These are phyloP conservation scores for Vaccinium macrocarpon DNA, from an alignment of 148 eudicot species.

Conservation along the genomic window DNA sequence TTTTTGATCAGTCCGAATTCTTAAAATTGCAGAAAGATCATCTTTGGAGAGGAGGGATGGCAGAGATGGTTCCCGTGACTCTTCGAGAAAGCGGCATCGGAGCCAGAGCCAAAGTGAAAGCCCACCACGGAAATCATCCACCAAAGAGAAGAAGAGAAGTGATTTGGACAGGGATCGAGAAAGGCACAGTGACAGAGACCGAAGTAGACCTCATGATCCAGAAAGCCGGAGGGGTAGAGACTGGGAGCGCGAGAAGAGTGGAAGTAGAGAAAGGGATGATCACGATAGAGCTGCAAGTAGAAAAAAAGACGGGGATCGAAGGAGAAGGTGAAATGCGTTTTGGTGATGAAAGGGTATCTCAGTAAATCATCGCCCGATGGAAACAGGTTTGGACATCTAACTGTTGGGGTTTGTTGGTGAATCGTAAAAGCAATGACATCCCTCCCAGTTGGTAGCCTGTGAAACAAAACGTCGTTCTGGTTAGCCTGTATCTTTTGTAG, in stretches of 20 bases:
- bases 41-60: conserved; percentile 51
- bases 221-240: conserved; percentile 40
- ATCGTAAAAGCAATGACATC: background rate
- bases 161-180: conserved; percentile 35
- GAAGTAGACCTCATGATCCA: conserved; percentile 39
- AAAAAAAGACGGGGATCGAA: conserved; percentile 61
- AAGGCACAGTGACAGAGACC: conserved; percentile 32
- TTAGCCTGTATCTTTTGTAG: background rate
- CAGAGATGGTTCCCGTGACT: conserved; percentile 53
- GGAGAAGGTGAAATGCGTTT: conserved; percentile 50
- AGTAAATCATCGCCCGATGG: background rate
- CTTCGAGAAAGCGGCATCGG: conserved; percentile 61
- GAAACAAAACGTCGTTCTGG: background rate
- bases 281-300: conserved; percentile 43
- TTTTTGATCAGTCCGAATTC: background rate
- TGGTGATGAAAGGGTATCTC: background rate
- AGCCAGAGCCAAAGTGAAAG: conserved; percentile 64
- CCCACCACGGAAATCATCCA: conserved; percentile 54
- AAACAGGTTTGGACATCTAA: background rate
- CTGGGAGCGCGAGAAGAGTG: conserved; percentile 34
- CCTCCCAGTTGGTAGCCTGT: background rate
- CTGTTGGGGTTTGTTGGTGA: background rate
- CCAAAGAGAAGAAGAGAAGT: conserved; percentile 38
- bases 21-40: conserved; percentile 47
- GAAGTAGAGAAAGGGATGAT: conserved; percentile 54